Base-by-base conservation (phyloP, 2,329 filamentous ascomycete genomes). In the Penicillium sp. region DNA sequence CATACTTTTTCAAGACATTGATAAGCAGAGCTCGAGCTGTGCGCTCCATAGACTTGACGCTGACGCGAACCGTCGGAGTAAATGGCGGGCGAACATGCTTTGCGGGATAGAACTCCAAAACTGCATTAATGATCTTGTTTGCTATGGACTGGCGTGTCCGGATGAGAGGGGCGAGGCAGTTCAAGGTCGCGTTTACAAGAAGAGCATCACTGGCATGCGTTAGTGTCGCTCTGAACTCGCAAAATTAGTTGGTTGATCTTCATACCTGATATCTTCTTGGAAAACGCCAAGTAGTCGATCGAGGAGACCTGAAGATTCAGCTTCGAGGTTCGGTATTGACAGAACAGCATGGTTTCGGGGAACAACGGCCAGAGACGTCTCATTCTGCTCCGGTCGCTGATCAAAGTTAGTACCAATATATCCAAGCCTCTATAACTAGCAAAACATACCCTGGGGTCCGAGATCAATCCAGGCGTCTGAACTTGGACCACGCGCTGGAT, bases 41-140 rank as follows among this genome's bases (percentile, higher is more conserved):
- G 70, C 96, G 91, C 73, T 97, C 93, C 86, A 99, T 94, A 5
- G 93, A 97, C 74, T 88, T 91, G 58, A 96, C 83, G 65, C 93
- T 85, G 57, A 99, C 88, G 65, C 88, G 91, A 47, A 84, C 83
- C 69, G 87, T 90, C 3, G 90, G 83, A 0, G 89, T 93, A 78
- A 95, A 84, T 4, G 88, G 87, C 2, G 85, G 84, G 66, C 85
- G 88, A 54, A 89, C 90, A 61, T 90, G 83, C 73, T 89, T 91
- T 42, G 97, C 78, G 0, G 94, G 94, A 69, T 96, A 96, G 81
- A 97, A 99, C 72, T 86, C 91, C 62, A 99, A 80, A 30, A 97
- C 81, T 16, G 90, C 86, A 69, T 87, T 89, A 61, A 97, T 75
- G 59, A 97, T 94, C 69, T 94, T 92, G 75, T 86, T 91, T 31